Evolutionary conservation across 2,329 filamentous ascomycete species (phyloP).

Genomic region (Nannizziopsis arthrosporioides): DNA sequence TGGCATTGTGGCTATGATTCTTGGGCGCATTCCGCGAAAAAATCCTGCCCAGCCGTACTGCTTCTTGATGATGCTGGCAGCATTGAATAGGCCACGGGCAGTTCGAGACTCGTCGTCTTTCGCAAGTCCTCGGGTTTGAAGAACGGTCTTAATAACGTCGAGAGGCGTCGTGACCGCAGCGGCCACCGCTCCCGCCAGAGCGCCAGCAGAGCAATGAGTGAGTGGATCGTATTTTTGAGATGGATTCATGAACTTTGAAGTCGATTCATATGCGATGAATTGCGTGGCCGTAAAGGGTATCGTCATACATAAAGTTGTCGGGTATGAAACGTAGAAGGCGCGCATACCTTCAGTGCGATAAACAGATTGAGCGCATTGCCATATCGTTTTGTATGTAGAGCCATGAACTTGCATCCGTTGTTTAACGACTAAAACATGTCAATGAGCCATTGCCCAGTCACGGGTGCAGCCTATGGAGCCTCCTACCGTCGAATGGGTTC

Average conservation of each 20-base stretch:
- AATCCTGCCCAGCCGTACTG: conserved; percentile 79
- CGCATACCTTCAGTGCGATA: conserved; percentile 77
- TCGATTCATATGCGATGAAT: conserved; percentile 93
- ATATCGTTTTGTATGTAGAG: conserved; percentile 78
- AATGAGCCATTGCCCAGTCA: not conserved
- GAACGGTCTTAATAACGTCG: conserved; percentile 94
- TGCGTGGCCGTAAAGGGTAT: conserved; percentile 95
- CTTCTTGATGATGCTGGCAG: conserved; percentile 67
- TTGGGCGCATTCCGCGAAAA: conserved; percentile 81
- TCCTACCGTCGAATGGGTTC: conserved; percentile 94
- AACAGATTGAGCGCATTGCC: conserved; percentile 76
- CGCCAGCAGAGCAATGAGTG: conserved; percentile 87
- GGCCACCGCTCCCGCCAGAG: conserved; percentile 82
- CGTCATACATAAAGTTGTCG: conserved; percentile 95
- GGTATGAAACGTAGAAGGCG: conserved; percentile 97
- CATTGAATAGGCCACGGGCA: conserved; percentile 71
- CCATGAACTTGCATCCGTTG: conserved; percentile 98
- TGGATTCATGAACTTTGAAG: conserved; percentile 88
- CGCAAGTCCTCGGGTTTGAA: conserved; percentile 83
- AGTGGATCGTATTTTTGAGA: conserved; percentile 68
- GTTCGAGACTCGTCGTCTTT: conserved; percentile 67
- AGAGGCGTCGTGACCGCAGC: conserved; percentile 90
- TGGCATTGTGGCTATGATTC: conserved; percentile 92
- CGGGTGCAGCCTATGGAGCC: not conserved
- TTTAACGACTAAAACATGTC: conserved; percentile 65